Conservation (phyloP, 805 yeast genomes). For the Metschnikowia continentalis region DNA sequence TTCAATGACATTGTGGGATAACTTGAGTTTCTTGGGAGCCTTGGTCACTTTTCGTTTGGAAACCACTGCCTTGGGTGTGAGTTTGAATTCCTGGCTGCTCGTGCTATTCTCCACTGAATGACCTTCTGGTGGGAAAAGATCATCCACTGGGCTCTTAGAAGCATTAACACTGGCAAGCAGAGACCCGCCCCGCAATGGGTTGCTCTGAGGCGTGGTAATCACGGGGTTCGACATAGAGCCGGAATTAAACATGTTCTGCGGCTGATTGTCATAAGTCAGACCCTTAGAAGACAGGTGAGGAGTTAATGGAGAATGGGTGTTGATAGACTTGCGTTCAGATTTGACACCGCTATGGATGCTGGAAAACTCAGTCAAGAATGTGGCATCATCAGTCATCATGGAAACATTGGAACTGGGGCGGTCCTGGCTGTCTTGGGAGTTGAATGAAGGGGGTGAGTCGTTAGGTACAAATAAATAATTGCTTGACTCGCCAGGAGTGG, state of each 20-base stretch:
- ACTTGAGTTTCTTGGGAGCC: conserved; percentile 51
- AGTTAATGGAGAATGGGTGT: conserved; percentile 1
- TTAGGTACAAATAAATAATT: not conserved
- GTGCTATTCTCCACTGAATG: not conserved
- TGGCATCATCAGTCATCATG: conserved; percentile 2
- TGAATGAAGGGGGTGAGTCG: not conserved
- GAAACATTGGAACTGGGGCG: not conserved
- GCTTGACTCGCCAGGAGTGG: not conserved
- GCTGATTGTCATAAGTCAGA: not conserved
- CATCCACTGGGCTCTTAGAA: not conserved
- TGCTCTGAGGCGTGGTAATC: not conserved
- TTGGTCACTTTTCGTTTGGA: conserved; percentile 26
- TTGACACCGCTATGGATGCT: not conserved
- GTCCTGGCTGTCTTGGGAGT: not conserved
- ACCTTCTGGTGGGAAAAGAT: not conserved
- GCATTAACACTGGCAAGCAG: not conserved
- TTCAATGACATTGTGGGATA: conserved; percentile 76
- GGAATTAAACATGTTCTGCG: not conserved
- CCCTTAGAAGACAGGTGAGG: conserved; percentile 1
- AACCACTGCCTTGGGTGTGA: not conserved
- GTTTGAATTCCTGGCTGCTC: not conserved
- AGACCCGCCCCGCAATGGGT: not conserved
- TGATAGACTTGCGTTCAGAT: not conserved
- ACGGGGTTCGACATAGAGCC: not conserved
- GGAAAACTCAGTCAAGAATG: conserved; percentile 4